phyloP scores from a whole-genome alignment of 345 rosid genomes.

The Mangifera indica region DNA sequence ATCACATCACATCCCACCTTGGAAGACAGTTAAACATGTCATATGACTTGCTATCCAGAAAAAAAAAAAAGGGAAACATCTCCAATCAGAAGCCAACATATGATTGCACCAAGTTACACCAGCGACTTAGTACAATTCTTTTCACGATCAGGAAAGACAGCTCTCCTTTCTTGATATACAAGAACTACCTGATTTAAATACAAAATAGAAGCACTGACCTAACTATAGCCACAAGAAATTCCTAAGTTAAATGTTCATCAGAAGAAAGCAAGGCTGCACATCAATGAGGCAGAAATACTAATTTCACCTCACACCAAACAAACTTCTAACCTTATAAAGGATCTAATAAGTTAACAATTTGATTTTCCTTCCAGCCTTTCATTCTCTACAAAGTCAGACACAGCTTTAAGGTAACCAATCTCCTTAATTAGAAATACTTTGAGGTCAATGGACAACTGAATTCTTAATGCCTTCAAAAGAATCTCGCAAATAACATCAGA shows the following conservation, averaged over 20 bases:
- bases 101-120: not conserved
- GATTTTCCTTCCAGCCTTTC: not conserved
- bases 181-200: not conserved
- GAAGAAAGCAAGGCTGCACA: not conserved
- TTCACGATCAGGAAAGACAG: not conserved
- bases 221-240: not conserved
- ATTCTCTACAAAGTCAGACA: not conserved
- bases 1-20: not conserved
- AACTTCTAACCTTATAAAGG: not conserved
- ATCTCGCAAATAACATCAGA: not conserved
- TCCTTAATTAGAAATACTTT: not conserved
- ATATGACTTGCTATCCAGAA: not conserved
- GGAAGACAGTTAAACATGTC: not conserved
- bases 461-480: not conserved
- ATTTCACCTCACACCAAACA: not conserved
- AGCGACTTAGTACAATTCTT: not conserved
- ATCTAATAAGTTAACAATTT: not conserved
- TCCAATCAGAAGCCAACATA: no score
- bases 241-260: not conserved
- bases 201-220: not conserved
- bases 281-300: not conserved
- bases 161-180: not conserved
- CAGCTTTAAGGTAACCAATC: not conserved
- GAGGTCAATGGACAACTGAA: not conserved
- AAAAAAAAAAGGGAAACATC: not conserved